Conservation (phyloP, 768 basidiomycete species). For the Russula sp. region DNA sequence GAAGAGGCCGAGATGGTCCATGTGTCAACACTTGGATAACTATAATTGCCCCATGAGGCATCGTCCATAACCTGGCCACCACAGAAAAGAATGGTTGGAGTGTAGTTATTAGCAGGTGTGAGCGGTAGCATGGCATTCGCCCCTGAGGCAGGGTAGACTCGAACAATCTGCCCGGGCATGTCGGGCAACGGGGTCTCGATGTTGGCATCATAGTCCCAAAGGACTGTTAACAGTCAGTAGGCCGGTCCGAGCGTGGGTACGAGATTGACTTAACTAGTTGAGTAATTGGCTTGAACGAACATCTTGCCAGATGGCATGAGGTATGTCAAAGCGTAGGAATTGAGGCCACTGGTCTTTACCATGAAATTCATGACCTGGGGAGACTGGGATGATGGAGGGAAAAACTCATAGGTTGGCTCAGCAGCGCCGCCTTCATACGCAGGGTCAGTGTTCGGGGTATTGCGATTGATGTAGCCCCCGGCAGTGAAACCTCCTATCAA, state of each 20-base stretch:
- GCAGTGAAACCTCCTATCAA: constrained; percentile 77
- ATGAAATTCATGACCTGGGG: constrained; percentile 59
- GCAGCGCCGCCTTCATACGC: constrained; percentile 56
- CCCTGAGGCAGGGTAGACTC: constrained; percentile 86
- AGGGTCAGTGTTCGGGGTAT: constrained; percentile 64
- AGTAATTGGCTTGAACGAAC: constrained; percentile 38
- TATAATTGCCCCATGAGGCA: constrained; percentile 66
- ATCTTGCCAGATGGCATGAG: constrained; percentile 69
- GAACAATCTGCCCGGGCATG: constrained; percentile 67
- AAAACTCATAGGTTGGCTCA: constrained; percentile 80
- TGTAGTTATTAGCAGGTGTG: constrained; percentile 82
- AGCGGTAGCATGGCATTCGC: constrained; percentile 87
- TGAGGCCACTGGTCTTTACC: constrained; percentile 63
- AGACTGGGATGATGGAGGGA: constrained; percentile 46
- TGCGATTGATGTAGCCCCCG: constrained; percentile 74
- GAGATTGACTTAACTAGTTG: constrained; percentile 45
- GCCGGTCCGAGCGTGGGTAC: constrained; percentile 1
- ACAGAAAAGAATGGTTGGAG: constrained; percentile 81
- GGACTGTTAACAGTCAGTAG: constrained; percentile 28
- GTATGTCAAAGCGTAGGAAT: constrained; percentile 68
- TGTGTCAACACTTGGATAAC: constrained; percentile 63
- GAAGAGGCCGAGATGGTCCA: constrained; percentile 60
- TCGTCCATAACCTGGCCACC: constrained; percentile 79
- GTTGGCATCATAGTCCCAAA: constrained; percentile 50
- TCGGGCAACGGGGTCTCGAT: constrained; percentile 21